Conservation (phyloP, 768 basidiomycete genomes). For the Calocera viscosa region DNA sequence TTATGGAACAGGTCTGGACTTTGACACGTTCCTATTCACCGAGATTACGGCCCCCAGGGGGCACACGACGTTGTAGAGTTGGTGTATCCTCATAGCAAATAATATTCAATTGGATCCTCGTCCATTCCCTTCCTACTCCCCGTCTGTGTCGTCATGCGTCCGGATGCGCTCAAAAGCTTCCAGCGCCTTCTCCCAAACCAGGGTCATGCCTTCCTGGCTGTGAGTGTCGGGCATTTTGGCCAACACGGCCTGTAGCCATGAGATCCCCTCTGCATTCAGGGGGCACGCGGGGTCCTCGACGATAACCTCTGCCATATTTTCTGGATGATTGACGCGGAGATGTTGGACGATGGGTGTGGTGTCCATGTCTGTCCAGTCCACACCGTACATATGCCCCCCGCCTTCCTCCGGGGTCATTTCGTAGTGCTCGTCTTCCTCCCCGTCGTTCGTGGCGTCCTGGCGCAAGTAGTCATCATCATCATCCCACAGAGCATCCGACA, state of each 20-base stretch:
- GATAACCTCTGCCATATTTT: neutral
- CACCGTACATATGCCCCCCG: conserved; percentile 14
- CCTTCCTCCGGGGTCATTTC: neutral
- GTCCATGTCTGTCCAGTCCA: conserved; percentile 19
- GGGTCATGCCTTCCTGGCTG: neutral
- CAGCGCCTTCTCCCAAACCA: neutral
- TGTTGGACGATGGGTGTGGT: conserved; percentile 15
- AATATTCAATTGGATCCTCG: no score
- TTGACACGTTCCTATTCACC: neutral
- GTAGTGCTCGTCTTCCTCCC: neutral
- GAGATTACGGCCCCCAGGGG: neutral
- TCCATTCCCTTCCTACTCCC: no score
- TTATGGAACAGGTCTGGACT: neutral
- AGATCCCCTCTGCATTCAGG: neutral
- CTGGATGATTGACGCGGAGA: neutral
- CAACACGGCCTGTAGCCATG: neutral
- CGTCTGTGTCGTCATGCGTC: no score
- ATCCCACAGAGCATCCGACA: neutral
- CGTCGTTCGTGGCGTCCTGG: no score
- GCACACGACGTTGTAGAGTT: no score
- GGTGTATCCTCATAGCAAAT: no score
- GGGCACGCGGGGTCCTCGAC: neutral
- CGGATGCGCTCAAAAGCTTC: neutral
- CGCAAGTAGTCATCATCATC: neutral
- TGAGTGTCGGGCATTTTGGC: neutral